Evolutionary conservation across 192 early-diverging fungal genomes (phyloP).

Genomic region (Backusella tarrabulga): DNA sequence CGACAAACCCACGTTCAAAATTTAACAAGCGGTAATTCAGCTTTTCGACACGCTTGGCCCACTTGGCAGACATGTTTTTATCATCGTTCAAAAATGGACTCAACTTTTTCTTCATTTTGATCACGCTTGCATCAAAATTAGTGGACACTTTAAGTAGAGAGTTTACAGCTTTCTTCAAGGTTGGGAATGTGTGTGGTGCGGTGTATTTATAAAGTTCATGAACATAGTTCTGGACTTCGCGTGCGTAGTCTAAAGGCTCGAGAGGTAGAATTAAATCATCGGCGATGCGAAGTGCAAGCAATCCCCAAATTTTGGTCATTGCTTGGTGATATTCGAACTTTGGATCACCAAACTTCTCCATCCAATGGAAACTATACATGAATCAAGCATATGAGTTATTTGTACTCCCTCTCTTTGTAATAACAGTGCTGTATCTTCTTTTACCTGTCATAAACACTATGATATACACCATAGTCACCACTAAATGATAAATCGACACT

Average conservation of each 20-base stretch:
- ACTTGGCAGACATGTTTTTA: conserved; percentile 12
- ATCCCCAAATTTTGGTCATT: conserved; percentile 46
- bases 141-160: background rate
- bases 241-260: conserved; percentile 45
- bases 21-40: conserved; percentile 48
- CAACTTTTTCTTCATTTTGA: conserved; percentile 7
- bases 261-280: conserved; percentile 45
- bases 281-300: conserved; percentile 45
- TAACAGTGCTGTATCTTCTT: background rate
- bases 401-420: background rate
- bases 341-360: conserved; percentile 56
- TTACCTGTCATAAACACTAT: conserved; percentile 61
- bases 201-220: conserved; percentile 28
- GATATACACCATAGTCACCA: conserved; percentile 53
- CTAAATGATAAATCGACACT: conserved; percentile 53
- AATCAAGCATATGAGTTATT: conserved; percentile 15
- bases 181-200: conserved; percentile 10
- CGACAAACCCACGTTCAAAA: conserved; percentile 59
- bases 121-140: conserved; percentile 18
- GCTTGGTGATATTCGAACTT: conserved; percentile 53
- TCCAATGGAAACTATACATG: conserved; percentile 45
- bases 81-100: background rate
- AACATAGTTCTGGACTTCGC: conserved; percentile 42
- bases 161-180: conserved; percentile 11
- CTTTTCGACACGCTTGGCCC: conserved; percentile 19